phyloP scores from a whole-genome alignment of 2,329 filamentous ascomycete species.

The Pseudocercospora fuligena region DNA sequence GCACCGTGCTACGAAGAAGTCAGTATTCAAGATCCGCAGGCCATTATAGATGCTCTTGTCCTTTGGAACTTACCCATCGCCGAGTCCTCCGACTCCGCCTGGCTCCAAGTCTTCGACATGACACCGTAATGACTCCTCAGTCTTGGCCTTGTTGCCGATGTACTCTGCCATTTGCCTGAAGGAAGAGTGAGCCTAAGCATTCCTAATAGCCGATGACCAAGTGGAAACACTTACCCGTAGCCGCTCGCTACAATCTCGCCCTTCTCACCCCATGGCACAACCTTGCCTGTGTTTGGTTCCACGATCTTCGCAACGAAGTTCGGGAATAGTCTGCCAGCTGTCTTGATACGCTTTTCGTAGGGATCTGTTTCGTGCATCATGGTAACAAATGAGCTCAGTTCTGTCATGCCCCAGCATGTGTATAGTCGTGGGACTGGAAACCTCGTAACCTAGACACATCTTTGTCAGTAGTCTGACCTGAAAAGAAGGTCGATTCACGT shows the following conservation, averaged over 20 bases:
- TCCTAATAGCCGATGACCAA: not conserved
- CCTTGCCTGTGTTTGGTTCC: constrained; percentile 63
- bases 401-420: constrained; percentile 66
- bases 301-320: constrained; percentile 78
- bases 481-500: not conserved
- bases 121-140: constrained; percentile 65
- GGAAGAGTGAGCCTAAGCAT: not conserved
- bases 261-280: constrained; percentile 68
- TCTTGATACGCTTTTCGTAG: constrained; percentile 68
- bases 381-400: constrained; percentile 47
- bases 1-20: constrained; percentile 34
- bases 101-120: constrained; percentile 34
- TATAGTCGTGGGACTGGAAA: constrained; percentile 77
- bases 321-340: constrained; percentile 76
- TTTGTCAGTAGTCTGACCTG: constrained; percentile 38
- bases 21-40: constrained; percentile 63
- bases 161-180: constrained; percentile 63
- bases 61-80: constrained; percentile 23
- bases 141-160: constrained; percentile 74
- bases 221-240: constrained; percentile 58
- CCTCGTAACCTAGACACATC: constrained; percentile 47
- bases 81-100: constrained; percentile 33
- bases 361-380: constrained; percentile 57
- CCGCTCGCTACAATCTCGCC: constrained; percentile 80
- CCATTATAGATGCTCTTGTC: constrained; percentile 55